Evolutionary conservation across 2,329 filamentous ascomycete genomes (phyloP).

Genomic region (Fusarium metavorans): DNA sequence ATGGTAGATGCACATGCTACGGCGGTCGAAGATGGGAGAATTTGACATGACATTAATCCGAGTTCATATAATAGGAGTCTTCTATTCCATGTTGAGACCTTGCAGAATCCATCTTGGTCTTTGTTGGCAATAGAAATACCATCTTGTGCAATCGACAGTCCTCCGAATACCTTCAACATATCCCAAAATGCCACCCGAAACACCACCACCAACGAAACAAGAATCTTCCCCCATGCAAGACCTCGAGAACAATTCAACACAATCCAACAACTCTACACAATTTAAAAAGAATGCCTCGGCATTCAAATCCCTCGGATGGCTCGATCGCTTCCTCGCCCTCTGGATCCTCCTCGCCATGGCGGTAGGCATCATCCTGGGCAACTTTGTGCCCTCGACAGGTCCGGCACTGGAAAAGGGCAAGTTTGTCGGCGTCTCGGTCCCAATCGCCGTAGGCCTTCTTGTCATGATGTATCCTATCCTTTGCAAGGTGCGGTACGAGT

Average conservation of each 20-base stretch:
- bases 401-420: constrained; percentile 75
- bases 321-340: constrained; percentile 73
- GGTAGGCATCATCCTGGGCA: constrained; percentile 80
- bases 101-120: not conserved
- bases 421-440: constrained; percentile 77
- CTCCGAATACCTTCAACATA: not conserved
- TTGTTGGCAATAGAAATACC: not conserved
- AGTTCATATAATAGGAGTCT: not conserved
- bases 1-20: not conserved
- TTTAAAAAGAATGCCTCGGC: constrained; percentile 47
- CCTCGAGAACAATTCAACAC: constrained; percentile 11
- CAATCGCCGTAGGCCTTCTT: constrained; percentile 81
- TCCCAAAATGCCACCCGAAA: not conserved
- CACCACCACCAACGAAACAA: constrained; percentile 2
- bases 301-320: constrained; percentile 67
- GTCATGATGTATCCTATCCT: constrained; percentile 97
- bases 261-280: not conserved
- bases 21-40: not conserved
- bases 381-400: constrained; percentile 75
- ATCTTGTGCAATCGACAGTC: not conserved
- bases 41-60: not conserved
- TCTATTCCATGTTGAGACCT: not conserved
- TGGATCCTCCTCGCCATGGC: constrained; percentile 87
- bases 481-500: constrained; percentile 86
- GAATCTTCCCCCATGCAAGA: constrained; percentile 2